These are phyloP conservation scores for Bauhinia variegata DNA, from an alignment of 306 rosid species.

Conservation along the genomic window DNA sequence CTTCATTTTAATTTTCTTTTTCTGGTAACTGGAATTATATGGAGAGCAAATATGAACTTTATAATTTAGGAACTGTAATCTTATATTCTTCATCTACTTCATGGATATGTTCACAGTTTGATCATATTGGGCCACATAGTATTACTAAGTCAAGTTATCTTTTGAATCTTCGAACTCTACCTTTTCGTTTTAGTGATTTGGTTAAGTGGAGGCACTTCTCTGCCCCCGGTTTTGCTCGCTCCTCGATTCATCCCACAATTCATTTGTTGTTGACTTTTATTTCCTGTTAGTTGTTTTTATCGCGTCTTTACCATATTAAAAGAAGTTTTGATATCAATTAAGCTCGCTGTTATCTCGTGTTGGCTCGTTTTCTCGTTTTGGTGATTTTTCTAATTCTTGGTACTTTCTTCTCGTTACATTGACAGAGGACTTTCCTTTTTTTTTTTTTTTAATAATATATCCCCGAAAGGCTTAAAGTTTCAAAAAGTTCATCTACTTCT, in stretches of 20 bases:
- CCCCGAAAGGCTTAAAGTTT: too few relatives aligned
- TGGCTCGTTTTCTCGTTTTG: not conserved
- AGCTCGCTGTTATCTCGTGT: not conserved
- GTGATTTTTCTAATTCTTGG: constrained; percentile 8
- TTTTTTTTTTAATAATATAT: too few relatives aligned
- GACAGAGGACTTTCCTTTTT: not conserved
- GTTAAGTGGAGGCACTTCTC: not conserved
- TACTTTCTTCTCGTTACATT: not conserved
- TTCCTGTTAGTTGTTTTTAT: not conserved
- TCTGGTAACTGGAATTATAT: constrained; percentile 2
- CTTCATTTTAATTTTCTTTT: constrained; percentile 18
- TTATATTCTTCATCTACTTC: constrained; percentile 17
- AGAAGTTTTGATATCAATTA: constrained; percentile 6
- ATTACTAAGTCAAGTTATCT: not conserved
- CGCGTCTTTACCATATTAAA: not conserved
- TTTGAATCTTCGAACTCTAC: not conserved
- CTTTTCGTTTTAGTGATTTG: not conserved
- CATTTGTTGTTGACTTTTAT: not conserved
- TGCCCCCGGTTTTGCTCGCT: not conserved
- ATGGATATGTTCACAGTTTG: constrained; percentile 3
- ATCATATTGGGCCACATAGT: not conserved
- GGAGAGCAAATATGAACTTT: not conserved
- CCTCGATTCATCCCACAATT: not conserved
- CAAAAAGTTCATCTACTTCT: too few relatives aligned
- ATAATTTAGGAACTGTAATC: not conserved